These are phyloP conservation scores for Nemania diffusa DNA, from an alignment of 2,329 filamentous ascomycete genomes.

Conservation along the genomic window DNA sequence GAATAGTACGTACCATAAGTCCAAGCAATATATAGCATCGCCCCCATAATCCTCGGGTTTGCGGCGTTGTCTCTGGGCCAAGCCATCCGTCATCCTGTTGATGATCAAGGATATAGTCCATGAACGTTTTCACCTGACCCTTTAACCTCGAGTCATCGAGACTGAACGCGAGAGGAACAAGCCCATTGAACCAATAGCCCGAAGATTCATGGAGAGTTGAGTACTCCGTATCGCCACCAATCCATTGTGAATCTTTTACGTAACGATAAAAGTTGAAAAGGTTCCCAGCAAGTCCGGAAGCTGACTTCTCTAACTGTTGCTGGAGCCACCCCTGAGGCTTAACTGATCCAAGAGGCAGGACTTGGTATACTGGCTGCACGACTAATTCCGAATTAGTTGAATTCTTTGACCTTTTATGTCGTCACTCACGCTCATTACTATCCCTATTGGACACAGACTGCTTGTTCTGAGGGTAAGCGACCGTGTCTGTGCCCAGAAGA, in stretches of 20 bases:
- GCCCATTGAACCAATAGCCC: slow-evolving; percentile 68
- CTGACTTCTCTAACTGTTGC: slow-evolving; percentile 43
- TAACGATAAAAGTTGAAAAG: slow-evolving; percentile 66
- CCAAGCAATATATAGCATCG: slow-evolving; percentile 62
- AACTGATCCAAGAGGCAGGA: slow-evolving; percentile 45
- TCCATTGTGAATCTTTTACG: slow-evolving; percentile 62
- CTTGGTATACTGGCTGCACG: slow-evolving; percentile 45
- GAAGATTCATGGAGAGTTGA: slow-evolving; percentile 63
- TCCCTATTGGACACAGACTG: slow-evolving; percentile 7
- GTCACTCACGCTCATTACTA: slow-evolving; percentile 29
- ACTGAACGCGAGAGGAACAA: slow-evolving; percentile 65
- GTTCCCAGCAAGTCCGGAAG: slow-evolving; percentile 46
- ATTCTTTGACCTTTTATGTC: background rate
- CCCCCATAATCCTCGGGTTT: slow-evolving; percentile 63
- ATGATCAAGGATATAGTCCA: slow-evolving; percentile 59
- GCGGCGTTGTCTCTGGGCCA: slow-evolving; percentile 59
- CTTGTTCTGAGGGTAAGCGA: slow-evolving; percentile 25
- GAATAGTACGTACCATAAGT: slow-evolving; percentile 49
- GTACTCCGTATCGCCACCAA: slow-evolving; percentile 63
- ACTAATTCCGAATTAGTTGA: slow-evolving; percentile 38
- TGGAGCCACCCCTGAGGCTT: slow-evolving; percentile 47
- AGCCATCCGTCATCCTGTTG: slow-evolving; percentile 67
- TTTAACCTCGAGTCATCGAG: slow-evolving; percentile 61
- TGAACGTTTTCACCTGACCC: slow-evolving; percentile 57
- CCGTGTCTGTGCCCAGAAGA: slow-evolving; percentile 20